Evolutionary conservation across 2,329 filamentous ascomycete genomes (phyloP).

Genomic region (Dactylellina cionopaga): DNA sequence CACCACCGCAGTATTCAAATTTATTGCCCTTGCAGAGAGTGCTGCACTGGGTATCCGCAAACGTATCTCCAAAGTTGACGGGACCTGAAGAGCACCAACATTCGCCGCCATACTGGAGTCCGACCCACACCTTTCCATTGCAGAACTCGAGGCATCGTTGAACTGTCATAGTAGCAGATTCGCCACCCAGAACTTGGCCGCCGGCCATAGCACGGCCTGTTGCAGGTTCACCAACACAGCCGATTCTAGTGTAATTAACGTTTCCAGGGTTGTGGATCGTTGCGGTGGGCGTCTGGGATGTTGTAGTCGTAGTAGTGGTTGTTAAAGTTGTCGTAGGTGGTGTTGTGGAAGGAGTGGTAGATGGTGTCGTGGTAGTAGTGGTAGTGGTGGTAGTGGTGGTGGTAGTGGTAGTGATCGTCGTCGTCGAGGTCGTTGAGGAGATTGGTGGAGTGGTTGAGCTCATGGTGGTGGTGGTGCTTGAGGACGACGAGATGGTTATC

Average conservation of each 20-base stretch:
- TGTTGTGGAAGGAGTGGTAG: conserved; percentile 1
- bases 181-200: conserved; percentile 22
- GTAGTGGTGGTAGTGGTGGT: conserved; percentile 18
- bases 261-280: conserved; percentile 56
- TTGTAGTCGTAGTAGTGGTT: conserved; percentile 41
- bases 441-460: conserved; percentile 21
- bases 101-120: conserved; percentile 52
- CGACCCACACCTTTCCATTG: conserved; percentile 28
- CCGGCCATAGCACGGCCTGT: conserved; percentile 34
- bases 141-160: conserved; percentile 48
- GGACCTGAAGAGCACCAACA: conserved; percentile 31
- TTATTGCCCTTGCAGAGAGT: conserved; percentile 32
- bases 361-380: not conserved
- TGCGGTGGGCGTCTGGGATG: conserved; percentile 52
- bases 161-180: conserved; percentile 50
- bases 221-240: conserved; percentile 31
- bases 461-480: conserved; percentile 3
- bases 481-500: conserved; percentile 37
- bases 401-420: not conserved
- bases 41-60: conserved; percentile 16
- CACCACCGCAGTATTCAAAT: conserved; percentile 50
- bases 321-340: conserved; percentile 30
- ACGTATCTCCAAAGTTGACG: conserved; percentile 22
- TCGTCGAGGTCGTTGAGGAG: conserved; percentile 4
- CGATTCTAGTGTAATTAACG: conserved; percentile 57